Evolutionary conservation across 176 grass and related monocot genomes (phyloP), one percentile per base, ranked within the genome.

Genomic region (Triticum monococcum): DNA sequence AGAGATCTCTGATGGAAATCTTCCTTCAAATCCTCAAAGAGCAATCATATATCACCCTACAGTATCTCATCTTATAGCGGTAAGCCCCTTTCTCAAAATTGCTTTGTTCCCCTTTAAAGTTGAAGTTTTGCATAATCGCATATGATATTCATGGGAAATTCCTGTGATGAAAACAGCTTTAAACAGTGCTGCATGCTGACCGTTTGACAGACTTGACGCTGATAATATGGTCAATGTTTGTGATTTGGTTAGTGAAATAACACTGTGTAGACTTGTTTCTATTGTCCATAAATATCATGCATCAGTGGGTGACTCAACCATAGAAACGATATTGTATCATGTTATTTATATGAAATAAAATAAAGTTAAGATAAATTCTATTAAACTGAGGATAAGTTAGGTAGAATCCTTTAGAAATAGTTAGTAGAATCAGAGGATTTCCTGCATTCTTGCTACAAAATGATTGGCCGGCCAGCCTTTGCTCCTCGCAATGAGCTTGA

Each of bases 21-120:
- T 97, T 87, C 94, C 94, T 88, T 68, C 89, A 85, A 99, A 99
- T 87, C 97, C 97, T 89, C 92, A 89, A 78, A 99, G 96, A 77
- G 89, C 97, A 77, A 75, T 99, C 59, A 86, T 99, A 93, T 99
- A 94, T 79, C 97, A 88, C 68, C 97, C 94, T 78, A 91, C 88
- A 54, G 94, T 83, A 13, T 86, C 97, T 83, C 97, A 93, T 87
- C 90, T 97, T 82, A 86, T 99, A 84, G 94, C 97, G 62, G 97
- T 99, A 89, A 86, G 92, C 56, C 40, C 18, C 60, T 61, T 61
- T 70, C 68, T n/a, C 36, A 64, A 18, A 26, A 59, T 18, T 61
- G 33, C 50, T 71, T 5, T 18, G 8, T 68, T 52, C 40, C 50
- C 32, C 67, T 79, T 32, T 65, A 4, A 91, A 52, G 11, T 76